Percentiles rank a stretch among this genome's conserved stretches.
These are phyloP conservation scores for Sporothrix sp. DNA, from an alignment of 2,329 filamentous ascomycete genomes.

Conservation along the genomic window DNA sequence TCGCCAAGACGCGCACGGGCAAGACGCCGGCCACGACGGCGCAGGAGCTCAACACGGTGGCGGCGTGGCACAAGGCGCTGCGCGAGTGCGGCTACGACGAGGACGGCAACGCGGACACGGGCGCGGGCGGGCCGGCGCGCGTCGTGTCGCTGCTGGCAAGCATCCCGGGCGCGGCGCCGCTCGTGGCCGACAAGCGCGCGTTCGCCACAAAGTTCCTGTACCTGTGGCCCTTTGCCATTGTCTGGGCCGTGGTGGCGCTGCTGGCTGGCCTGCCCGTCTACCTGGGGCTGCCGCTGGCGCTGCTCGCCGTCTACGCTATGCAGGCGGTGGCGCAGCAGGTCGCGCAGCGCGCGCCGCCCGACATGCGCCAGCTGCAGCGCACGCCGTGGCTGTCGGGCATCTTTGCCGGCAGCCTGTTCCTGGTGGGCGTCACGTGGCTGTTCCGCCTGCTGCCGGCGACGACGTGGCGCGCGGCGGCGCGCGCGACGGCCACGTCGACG, in stretches of 20 bases:
- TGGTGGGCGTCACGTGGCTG: slow-evolving; percentile 68
- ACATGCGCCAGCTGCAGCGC: slow-evolving; percentile 83
- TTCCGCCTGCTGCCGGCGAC: slow-evolving; percentile 54
- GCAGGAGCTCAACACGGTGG: slow-evolving; percentile 76
- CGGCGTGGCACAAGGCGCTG: slow-evolving; percentile 37
- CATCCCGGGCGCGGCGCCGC: slow-evolving; percentile 59
- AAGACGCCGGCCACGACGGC: slow-evolving; percentile 85
- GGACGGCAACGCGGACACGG: slow-evolving; percentile 54
- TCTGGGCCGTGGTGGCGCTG: slow-evolving; percentile 62
- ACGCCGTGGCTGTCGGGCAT: slow-evolving; percentile 93
- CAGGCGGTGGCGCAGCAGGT: slow-evolving; percentile 71
- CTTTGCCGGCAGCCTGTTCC: slow-evolving; percentile 78
- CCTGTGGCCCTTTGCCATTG: slow-evolving; percentile 71
- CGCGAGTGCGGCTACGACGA: slow-evolving; percentile 31
- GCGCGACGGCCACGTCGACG: neutral
- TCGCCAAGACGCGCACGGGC: slow-evolving; percentile 77
- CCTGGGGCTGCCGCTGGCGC: slow-evolving; percentile 61
- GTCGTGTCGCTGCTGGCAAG: neutral
- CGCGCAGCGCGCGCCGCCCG: slow-evolving; percentile 70
- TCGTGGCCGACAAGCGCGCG: slow-evolving; percentile 60
- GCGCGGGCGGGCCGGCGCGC: slow-evolving; percentile 39
- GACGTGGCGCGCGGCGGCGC: slow-evolving; percentile 21
- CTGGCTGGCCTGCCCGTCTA: slow-evolving; percentile 66
- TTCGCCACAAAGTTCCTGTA: slow-evolving; percentile 85
- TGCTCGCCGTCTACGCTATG: slow-evolving; percentile 57